Conservation (phyloP, 768 basidiomycete species). For the Royoungia palumana region DNA sequence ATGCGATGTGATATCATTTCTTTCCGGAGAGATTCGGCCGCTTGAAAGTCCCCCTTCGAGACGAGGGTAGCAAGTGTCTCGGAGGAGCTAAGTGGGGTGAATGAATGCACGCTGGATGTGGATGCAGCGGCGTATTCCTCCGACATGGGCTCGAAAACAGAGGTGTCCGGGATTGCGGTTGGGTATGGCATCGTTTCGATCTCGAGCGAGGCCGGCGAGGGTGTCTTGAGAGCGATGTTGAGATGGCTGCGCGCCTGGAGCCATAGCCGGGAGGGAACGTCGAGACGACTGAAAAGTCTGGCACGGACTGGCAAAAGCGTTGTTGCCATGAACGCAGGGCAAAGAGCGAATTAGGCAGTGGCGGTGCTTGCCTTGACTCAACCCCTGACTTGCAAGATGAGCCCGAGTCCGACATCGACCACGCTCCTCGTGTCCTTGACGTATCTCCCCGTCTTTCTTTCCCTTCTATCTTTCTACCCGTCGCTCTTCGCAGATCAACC, state of each 20-base stretch:
- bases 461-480: slow-evolving; percentile 12
- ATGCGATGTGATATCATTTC: slow-evolving; percentile 39
- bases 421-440: slow-evolving; percentile 14
- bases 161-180: slow-evolving; percentile 23
- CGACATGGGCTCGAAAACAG: slow-evolving; percentile 37
- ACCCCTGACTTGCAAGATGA: no score
- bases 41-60: slow-evolving; percentile 14
- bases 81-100: slow-evolving; percentile 24
- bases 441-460: slow-evolving; percentile 15
- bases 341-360: no score
- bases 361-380: no score
- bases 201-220: slow-evolving; percentile 37
- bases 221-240: slow-evolving; percentile 24
- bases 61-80: slow-evolving; percentile 25
- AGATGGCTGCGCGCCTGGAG: slow-evolving; percentile 19
- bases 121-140: slow-evolving; percentile 31
- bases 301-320: slow-evolving; percentile 18
- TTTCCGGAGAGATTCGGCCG: slow-evolving; percentile 36
- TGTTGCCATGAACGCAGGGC: slow-evolving; percentile 20
- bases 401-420: not conserved
- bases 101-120: slow-evolving; percentile 3
- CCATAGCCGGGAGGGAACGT: slow-evolving; percentile 16
- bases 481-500: slow-evolving; percentile 11
- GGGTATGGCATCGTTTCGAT: slow-evolving; percentile 37
- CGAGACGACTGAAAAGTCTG: slow-evolving; percentile 8